These are phyloP conservation scores for Aureobasidium sp. DNA, from an alignment of 2,329 filamentous ascomycete species.

Conservation along the genomic window DNA sequence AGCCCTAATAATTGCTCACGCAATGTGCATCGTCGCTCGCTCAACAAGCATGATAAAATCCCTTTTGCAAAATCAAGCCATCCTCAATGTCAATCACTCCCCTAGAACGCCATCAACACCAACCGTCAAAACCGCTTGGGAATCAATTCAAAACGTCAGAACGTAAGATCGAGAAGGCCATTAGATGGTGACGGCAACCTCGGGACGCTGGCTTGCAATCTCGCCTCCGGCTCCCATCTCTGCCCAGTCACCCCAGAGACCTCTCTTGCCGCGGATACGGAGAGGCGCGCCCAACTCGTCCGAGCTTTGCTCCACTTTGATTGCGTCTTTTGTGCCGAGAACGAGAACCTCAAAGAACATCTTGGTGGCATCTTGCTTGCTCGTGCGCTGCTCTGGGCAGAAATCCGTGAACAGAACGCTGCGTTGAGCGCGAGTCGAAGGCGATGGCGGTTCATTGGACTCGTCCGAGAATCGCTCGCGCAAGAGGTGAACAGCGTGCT, in stretches of 20 bases:
- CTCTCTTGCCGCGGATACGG: conserved; percentile 79
- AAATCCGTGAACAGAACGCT: conserved; percentile 86
- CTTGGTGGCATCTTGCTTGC: conserved; percentile 87
- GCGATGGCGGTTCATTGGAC: conserved; percentile 58
- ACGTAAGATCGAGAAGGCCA: conserved; percentile 5
- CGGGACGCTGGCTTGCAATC: conserved; percentile 9
- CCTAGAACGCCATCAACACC: conserved; percentile 4
- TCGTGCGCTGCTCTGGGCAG: conserved; percentile 72
- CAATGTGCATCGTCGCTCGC: neutral
- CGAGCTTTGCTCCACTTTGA: conserved; percentile 81
- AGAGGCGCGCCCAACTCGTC: conserved; percentile 68
- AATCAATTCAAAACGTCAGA: conserved; percentile 4
- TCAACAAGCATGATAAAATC: conserved; percentile 6
- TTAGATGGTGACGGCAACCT: conserved; percentile 7
- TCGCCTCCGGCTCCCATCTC: conserved; percentile 50
- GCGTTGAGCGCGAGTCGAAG: conserved; percentile 65
- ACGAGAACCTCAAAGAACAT: conserved; percentile 99
- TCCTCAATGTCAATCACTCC: neutral
- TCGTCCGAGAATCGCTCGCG: conserved; percentile 66
- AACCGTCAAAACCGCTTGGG: neutral
- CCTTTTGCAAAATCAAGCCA: conserved; percentile 1
- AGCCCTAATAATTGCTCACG: neutral
- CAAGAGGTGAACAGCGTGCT: conserved; percentile 90
- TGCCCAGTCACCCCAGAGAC: conserved; percentile 96
- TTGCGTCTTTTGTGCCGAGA: conserved; percentile 92